Conservation (phyloP, 305 asterid species). For the Nicotiana rustica region DNA sequence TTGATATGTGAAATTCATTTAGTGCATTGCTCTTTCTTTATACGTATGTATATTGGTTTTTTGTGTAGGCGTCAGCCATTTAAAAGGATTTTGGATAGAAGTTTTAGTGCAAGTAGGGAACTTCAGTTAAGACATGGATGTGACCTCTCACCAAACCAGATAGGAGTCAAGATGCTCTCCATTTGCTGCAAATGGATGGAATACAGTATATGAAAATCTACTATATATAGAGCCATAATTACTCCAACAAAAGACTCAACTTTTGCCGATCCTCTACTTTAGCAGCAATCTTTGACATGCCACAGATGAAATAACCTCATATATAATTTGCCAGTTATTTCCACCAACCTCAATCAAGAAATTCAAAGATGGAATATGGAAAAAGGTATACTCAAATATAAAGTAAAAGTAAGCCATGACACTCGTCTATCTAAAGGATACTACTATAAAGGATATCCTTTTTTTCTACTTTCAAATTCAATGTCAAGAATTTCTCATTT, state of each 20-base stretch:
- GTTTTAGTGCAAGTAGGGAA: not conserved
- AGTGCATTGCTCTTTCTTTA: not conserved
- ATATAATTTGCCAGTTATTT: not conserved
- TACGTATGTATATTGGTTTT: not conserved
- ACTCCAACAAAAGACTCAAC: conserved; percentile 6
- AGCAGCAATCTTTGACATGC: conserved; percentile 28
- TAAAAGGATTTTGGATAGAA: not conserved
- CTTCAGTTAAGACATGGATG: not conserved
- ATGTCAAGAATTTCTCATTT: not conserved
- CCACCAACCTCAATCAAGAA: conserved; percentile 28
- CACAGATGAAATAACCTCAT: not conserved
- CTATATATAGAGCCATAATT: not conserved
- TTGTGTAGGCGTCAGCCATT: not conserved
- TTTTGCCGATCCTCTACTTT: conserved; percentile 23
- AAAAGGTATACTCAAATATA: conserved; percentile 25
- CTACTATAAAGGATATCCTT: not conserved
- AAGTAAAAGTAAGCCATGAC: conserved; percentile 18
- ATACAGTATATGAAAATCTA: not conserved
- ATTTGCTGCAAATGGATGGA: not conserved
- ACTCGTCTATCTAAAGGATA: not conserved
- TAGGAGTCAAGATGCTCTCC: conserved; percentile 2
- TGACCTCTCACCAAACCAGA: conserved; percentile 32
- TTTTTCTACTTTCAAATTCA: conserved; percentile 1
- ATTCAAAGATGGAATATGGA: not conserved
- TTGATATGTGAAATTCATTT: not conserved